Evolutionary conservation across 257 asterid species (phyloP), one percentile per base, ranked within the genome.

Genomic region (Solanum acaule): DNA sequence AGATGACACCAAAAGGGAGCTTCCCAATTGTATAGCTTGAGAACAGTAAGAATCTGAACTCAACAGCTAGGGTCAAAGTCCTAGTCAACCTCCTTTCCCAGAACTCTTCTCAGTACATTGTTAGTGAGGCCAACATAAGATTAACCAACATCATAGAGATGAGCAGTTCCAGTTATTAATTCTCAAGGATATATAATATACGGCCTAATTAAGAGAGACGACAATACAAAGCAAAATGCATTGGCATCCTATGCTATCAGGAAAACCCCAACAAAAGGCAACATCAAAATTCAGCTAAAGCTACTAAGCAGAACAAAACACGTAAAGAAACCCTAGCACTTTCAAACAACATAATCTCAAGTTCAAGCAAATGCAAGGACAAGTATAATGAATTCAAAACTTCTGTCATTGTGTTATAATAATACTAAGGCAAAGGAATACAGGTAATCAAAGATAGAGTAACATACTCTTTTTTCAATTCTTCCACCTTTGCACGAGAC

Each of bases 391-490:
- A 46, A 67, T 49, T 82, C 70, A 29, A 82, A 81, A 82, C 42
- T 49, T 82, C 44, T 15, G 33, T 18, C 42, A 52, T 15, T 31
- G 25, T 6, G 27, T 25, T 82, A 82, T 52, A 49, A 31, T 49
- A 49, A 82, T 31, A 82, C 12, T 20, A 18, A 49, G 42, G 86
- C 40, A 20, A 14, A 49, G 71, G 27, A 82, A 11, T 49, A 29
- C 70, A 82, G 70, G 12, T 49, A 82, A 18, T 52, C 85, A 75
- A 79, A 88, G 76, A 72, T 31, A 77, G n/a, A 86, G 70, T 59
- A 92, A 90, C 99, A 75, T 94, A 97, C 99, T 85, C 87, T 92
- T 94, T 91, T 90, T 94, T 96, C 90, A 95, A 93, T 27, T 93
- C 96, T 89, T 94, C 98, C 91, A 96, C 93, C 90, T 93, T 82